A percentile compares a stretch with the other conserved stretches of the same genome.
These are phyloP conservation scores for Penicillium desertorum DNA, from an alignment of 495 filamentous ascomycete species.

Conservation along the genomic window DNA sequence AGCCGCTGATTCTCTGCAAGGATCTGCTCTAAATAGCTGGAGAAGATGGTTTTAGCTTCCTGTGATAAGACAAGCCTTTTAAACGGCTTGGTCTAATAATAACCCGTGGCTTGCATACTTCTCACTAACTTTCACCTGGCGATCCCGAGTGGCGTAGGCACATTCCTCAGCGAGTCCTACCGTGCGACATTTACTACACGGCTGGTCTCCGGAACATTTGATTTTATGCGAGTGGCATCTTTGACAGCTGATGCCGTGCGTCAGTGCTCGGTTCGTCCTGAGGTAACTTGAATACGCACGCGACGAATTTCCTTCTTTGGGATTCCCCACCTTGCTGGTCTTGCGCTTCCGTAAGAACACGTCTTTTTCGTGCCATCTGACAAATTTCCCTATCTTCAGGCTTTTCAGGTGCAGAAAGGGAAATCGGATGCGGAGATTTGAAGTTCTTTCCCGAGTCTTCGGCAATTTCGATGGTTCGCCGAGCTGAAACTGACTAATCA, in stretches of 20 bases:
- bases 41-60: conserved; percentile 4
- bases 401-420: not conserved
- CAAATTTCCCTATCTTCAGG: not conserved
- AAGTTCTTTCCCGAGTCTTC: conserved; percentile 14
- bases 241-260: conserved; percentile 33
- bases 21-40: conserved; percentile 40
- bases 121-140: conserved; percentile 48
- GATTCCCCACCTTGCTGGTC: conserved; percentile 18
- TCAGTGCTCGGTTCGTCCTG: conserved; percentile 4
- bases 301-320: conserved; percentile 41
- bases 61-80: not conserved
- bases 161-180: conserved; percentile 44
- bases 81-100: not conserved
- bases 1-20: conserved; percentile 41
- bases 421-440: not conserved
- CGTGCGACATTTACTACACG: conserved; percentile 40
- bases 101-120: conserved; percentile 30
- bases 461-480: conserved; percentile 3
- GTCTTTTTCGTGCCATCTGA: conserved; percentile 26
- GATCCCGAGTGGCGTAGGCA: conserved; percentile 40
- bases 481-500: conserved; percentile 2
- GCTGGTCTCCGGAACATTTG: conserved; percentile 46
- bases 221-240: conserved; percentile 50
- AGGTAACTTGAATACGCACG: conserved; percentile 24
- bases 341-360: conserved; percentile 10